Evolutionary conservation across 108 stramenopile species (phyloP).

Genomic region (Epipyxis sp.): DNA sequence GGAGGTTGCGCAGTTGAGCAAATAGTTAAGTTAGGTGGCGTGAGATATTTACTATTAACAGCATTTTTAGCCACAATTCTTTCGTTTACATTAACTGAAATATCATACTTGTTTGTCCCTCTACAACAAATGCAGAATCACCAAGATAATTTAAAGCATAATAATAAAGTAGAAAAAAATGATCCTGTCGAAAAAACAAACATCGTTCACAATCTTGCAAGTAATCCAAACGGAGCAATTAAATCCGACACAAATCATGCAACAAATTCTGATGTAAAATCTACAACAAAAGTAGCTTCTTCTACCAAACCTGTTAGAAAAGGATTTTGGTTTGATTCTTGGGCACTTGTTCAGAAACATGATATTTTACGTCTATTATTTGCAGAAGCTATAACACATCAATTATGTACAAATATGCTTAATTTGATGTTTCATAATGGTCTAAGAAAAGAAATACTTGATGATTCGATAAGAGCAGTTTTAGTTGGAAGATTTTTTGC

Average conservation of each 20-base stretch:
- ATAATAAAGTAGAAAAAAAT: too few relatives aligned
- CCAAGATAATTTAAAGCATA: too few relatives aligned
- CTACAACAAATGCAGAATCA: too few relatives aligned
- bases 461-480: neutral
- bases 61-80: neutral
- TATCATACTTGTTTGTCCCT: neutral
- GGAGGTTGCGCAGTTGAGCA: neutral
- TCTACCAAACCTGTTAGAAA: neutral
- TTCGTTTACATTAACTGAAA: neutral
- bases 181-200: too few relatives aligned
- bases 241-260: neutral
- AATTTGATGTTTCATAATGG: constrained; percentile 22
- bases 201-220: neutral
- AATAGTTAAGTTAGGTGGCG: neutral
- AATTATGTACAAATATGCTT: constrained; percentile 17
- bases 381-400: constrained; percentile 15
- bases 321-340: constrained; percentile 10
- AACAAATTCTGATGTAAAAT: neutral
- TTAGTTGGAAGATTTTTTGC: constrained; percentile 8
- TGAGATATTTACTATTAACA: neutral
- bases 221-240: neutral
- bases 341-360: neutral
- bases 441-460: neutral
- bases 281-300: neutral
- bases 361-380: neutral